phyloP scores from a whole-genome alignment of 1,284 basidiomycete genomes.

The Ganoderma lucidum region DNA sequence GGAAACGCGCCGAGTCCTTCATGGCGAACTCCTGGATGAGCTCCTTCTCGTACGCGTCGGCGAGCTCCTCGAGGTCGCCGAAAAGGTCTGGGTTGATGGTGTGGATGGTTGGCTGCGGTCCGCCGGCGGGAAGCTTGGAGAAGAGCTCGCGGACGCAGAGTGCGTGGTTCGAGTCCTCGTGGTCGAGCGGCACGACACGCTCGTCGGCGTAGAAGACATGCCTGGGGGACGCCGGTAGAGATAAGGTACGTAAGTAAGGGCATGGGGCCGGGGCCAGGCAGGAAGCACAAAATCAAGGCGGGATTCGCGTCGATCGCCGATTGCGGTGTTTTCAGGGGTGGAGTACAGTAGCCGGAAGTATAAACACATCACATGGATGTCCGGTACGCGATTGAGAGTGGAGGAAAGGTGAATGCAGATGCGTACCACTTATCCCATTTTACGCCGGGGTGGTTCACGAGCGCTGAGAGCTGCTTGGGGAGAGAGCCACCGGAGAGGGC shows the following conservation, averaged over 20 bases:
- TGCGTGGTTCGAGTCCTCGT: slow-evolving; percentile 91
- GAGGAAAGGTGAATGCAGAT: neutral
- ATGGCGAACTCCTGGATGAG: slow-evolving; percentile 92
- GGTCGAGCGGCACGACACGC: slow-evolving; percentile 92
- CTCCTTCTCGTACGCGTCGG: slow-evolving; percentile 93
- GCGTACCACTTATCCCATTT: slow-evolving; percentile 97
- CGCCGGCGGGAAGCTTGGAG: slow-evolving; percentile 74
- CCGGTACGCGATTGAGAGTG: neutral
- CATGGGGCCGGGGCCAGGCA: neutral
- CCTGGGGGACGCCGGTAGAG: slow-evolving; percentile 55
- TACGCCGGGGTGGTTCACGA: slow-evolving; percentile 78
- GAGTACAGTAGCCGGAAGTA: neutral
- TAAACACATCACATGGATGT: neutral
- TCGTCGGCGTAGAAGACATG: slow-evolving; percentile 99
- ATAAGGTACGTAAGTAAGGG: slow-evolving; percentile 6
- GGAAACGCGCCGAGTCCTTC: slow-evolving; percentile 91
- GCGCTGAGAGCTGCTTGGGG: slow-evolving; percentile 82
- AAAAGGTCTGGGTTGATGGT: slow-evolving; percentile 79
- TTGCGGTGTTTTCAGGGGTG: neutral
- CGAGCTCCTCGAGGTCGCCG: slow-evolving; percentile 86
- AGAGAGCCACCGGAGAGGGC: slow-evolving; percentile 95
- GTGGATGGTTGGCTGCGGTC: slow-evolving; percentile 85
- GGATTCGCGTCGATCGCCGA: slow-evolving; percentile 8
- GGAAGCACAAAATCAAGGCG: slow-evolving; percentile 15
- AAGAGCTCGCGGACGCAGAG: slow-evolving; percentile 84